phyloP scores from a whole-genome alignment of 1,284 basidiomycete genomes.

The Microbotryum violaceum region DNA sequence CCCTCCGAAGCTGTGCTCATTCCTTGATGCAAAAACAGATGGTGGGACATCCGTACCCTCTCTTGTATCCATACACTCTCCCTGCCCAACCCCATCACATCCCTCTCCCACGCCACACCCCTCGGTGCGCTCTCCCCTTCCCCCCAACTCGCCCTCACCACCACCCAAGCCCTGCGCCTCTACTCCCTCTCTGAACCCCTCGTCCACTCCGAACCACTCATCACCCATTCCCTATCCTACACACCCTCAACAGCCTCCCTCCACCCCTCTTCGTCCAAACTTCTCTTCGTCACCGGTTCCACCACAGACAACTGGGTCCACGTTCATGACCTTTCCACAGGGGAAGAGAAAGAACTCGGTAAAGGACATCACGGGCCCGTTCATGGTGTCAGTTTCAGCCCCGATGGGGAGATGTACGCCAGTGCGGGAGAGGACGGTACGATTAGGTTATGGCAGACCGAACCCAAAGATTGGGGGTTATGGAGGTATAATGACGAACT shows the following conservation, averaged over 20 bases:
- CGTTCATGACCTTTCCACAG: slow-evolving; percentile 77
- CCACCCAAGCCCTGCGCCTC: slow-evolving; percentile 46
- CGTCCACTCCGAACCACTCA: slow-evolving; percentile 46
- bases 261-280: slow-evolving; percentile 69
- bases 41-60: slow-evolving; percentile 89
- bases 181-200: slow-evolving; percentile 4
- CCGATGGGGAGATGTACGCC: slow-evolving; percentile 97
- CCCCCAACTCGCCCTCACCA: background rate
- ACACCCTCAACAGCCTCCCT: slow-evolving; percentile 84
- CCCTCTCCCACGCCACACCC: slow-evolving; percentile 11
- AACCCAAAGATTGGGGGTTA: slow-evolving; percentile 82
- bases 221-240: slow-evolving; percentile 56
- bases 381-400: slow-evolving; percentile 75
- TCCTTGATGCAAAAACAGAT: slow-evolving; percentile 49
- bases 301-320: slow-evolving; percentile 91
- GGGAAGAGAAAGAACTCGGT: slow-evolving; percentile 78
- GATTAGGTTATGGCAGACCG: slow-evolving; percentile 93
- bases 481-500: slow-evolving; percentile 50
- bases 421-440: slow-evolving; percentile 81
- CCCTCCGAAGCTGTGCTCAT: background rate
- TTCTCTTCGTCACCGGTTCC: slow-evolving; percentile 89
- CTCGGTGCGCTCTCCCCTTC: background rate
- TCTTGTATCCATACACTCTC: slow-evolving; percentile 61
- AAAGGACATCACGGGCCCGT: slow-evolving; percentile 96
- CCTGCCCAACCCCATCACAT: slow-evolving; percentile 68